Evolutionary conservation across 441 rosid genomes (phyloP).

Genomic region (Dalechampia spathulata): DNA sequence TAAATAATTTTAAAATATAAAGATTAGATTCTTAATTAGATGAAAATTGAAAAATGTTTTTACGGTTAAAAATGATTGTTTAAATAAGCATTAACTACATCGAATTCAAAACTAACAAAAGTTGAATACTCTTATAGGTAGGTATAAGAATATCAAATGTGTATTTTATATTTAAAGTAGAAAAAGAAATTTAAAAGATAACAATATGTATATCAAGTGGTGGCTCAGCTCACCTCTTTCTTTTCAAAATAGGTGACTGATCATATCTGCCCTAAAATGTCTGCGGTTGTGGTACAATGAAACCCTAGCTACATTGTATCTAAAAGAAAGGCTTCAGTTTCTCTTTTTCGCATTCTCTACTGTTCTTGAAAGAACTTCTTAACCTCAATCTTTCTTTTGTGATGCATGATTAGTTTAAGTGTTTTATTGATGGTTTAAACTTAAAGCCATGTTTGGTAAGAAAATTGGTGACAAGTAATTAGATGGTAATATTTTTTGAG

Average conservation of each 20-base stretch:
- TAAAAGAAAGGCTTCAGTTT: too few species aligned
- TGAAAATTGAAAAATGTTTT: too few species aligned
- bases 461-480: too few species aligned
- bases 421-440: not conserved
- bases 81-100: too few species aligned
- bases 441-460: not conserved
- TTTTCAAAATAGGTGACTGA: slow-evolving; percentile 13
- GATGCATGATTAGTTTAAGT: not conserved
- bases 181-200: too few species aligned
- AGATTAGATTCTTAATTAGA: too few species aligned
- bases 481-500: too few species aligned
- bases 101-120: too few species aligned
- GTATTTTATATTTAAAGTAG: not conserved
- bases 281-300: slow-evolving; percentile 17
- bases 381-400: not conserved
- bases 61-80: too few species aligned
- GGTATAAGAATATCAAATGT: too few species aligned
- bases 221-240: slow-evolving; percentile 11
- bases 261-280: slow-evolving; percentile 11
- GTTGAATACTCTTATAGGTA: too few species aligned
- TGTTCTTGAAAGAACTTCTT: slow-evolving; percentile 5
- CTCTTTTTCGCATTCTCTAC: not conserved
- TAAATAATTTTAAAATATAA: too few species aligned
- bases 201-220: slow-evolving; percentile 1
- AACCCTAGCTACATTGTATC: slow-evolving; percentile 13